Percentiles rank a stretch among this genome's conserved stretches.
These are phyloP conservation scores for Globisporangium barbulae DNA, from an alignment of 352 stramenopile species.

Conservation along the genomic window DNA sequence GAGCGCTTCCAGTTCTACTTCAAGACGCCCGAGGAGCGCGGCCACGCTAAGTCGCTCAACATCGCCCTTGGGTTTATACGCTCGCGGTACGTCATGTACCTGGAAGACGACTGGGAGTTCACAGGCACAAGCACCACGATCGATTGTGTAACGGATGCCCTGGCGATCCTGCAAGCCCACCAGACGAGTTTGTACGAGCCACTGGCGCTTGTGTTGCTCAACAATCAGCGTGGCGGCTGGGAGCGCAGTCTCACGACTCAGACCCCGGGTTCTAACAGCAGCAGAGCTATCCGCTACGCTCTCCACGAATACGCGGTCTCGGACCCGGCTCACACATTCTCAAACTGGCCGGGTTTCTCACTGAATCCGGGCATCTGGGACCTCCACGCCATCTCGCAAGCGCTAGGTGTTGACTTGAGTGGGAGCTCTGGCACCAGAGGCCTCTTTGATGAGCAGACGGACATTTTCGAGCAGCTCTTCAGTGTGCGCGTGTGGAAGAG, in stretches of 20 bases:
- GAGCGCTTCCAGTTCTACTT: slow-evolving; percentile 32
- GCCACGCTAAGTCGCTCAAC: slow-evolving; percentile 56
- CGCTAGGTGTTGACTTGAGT: not conserved
- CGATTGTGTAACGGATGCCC: slow-evolving; percentile 20
- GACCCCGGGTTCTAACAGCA: not conserved
- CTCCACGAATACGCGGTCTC: slow-evolving; percentile 51
- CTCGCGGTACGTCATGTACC: slow-evolving; percentile 48
- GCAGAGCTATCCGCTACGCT: slow-evolving; percentile 24
- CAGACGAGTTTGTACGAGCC: slow-evolving; percentile 11
- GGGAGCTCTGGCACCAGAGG: not conserved
- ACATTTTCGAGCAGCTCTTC: slow-evolving; percentile 38
- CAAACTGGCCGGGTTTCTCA: slow-evolving; percentile 65
- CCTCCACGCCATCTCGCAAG: slow-evolving; percentile 13
- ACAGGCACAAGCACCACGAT: not conserved
- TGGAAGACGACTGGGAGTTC: slow-evolving; percentile 67
- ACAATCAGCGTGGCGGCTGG: slow-evolving; percentile 43
- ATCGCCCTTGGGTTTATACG: slow-evolving; percentile 25
- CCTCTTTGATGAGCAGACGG: slow-evolving; percentile 24
- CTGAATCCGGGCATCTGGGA: slow-evolving; percentile 62
- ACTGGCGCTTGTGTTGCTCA: slow-evolving; percentile 44
- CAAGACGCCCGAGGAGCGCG: slow-evolving; percentile 26
- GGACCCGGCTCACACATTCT: slow-evolving; percentile 33
- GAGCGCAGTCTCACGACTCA: not conserved
- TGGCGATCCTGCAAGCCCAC: slow-evolving; percentile 21
- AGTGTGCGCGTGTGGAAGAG: slow-evolving; percentile 27